Percentiles rank a stretch among this genome's conserved stretches.
Conservation (phyloP, 495 filamentous ascomycete genomes). For the Lasiosphaeria miniovina region DNA sequence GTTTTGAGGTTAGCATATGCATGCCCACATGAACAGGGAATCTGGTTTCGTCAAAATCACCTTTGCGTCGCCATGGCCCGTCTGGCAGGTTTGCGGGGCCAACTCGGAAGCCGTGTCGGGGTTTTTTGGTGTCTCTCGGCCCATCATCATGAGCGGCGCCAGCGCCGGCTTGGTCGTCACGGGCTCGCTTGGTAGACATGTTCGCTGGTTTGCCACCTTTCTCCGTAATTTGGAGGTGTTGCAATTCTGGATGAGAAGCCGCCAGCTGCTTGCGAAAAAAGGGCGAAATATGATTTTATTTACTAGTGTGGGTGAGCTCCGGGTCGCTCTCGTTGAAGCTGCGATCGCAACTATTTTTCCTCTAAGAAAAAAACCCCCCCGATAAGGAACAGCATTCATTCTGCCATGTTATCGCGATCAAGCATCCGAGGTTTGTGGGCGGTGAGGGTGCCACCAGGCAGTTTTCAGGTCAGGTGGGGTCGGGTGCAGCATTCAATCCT, state of each 20-base stretch:
- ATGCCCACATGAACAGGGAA: not conserved
- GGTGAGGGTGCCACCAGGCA: not conserved
- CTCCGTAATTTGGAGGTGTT: not conserved
- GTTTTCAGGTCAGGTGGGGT: slow-evolving; percentile 1
- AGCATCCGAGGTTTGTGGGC: not conserved
- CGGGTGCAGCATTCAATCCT: not conserved
- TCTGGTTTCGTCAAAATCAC: slow-evolving; percentile 39
- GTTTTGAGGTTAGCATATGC: not conserved
- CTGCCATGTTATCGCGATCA: not conserved
- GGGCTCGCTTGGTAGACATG: slow-evolving; percentile 65
- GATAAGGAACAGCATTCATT: not conserved
- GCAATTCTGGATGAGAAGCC: not conserved
- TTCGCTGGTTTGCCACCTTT: not conserved
- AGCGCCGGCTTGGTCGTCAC: slow-evolving; percentile 44
- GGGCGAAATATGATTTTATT: not conserved
- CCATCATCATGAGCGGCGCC: slow-evolving; percentile 17
- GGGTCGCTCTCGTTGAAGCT: too few species aligned
- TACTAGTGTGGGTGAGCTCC: not conserved
- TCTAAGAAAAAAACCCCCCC: too few species aligned
- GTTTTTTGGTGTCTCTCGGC: slow-evolving; percentile 43
- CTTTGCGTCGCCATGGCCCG: slow-evolving; percentile 85
- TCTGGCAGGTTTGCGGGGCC: slow-evolving; percentile 93
- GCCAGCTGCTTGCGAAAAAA: not conserved
- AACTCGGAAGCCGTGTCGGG: slow-evolving; percentile 59
- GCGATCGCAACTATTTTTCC: too few species aligned